Evolutionary conservation across 164 flowering plant genomes (phyloP), one percentile per base, ranked within the genome.

Genomic region (grape (Vitis vinifera)): DNA sequence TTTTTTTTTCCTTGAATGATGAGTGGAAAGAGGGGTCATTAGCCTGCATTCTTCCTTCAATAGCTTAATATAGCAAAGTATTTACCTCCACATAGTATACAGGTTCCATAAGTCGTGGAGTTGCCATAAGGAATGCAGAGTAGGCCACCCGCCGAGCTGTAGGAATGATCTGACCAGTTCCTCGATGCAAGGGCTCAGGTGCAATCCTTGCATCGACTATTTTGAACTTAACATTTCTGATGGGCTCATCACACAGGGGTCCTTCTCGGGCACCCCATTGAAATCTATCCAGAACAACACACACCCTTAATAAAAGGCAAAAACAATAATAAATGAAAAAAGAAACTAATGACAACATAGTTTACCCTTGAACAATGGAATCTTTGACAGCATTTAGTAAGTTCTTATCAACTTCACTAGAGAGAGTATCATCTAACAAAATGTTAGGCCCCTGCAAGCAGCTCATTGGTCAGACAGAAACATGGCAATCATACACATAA

Each of bases 211-310:
- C 98, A 87, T 96, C 99, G 58, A 93, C 96, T 49, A 96, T 96
- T 66, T 96, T 93, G 84, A 96, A 96, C 78, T 96, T 92, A 5
- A 92, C 98, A 79, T 96, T 96, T 80, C 98, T 86, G 63, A 93
- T 93, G 66, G 98, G 99, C 75, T 93, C 99, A 73, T 96, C 99
- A 79, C 99, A 93, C 16, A 93, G 94, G 10, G 98, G 99, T 50
- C 98, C 99, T 82, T 96, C 99, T 69, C 97, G 83, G 56, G 99
- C 98, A 69, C 97, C 99, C 99, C 99, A 96, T 63, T 96, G 99
- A 72, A 96, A 96, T 75, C 99, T 93, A 86, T 37, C 48, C 69
- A 69, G 59, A 65, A 63, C 4, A 44, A 66, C 4, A 59, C 13
- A 60, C 27, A 56, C 9, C 15, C 5, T 51, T 44, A 48, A 37